Percentiles rank a stretch among this genome's conserved stretches.
Evolutionary conservation across 192 early-diverging fungal genomes (phyloP).

Genomic region (Diversispora eburnea): DNA sequence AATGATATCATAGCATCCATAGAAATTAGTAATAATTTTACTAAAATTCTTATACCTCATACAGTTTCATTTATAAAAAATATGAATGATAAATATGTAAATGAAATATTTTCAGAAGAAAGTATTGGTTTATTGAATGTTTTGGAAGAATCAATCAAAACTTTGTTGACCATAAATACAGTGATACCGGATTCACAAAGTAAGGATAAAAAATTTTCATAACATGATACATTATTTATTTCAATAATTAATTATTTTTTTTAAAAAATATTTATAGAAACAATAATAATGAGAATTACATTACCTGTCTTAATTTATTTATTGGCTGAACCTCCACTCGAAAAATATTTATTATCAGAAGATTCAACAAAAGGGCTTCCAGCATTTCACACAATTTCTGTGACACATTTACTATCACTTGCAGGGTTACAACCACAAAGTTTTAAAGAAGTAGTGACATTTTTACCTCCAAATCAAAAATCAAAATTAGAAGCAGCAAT

Average conservation of each 20-base stretch:
- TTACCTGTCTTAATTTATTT: slow-evolving; percentile 47
- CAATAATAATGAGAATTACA: slow-evolving; percentile 37
- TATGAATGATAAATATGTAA: slow-evolving; percentile 11
- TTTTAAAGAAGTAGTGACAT: slow-evolving; percentile 42
- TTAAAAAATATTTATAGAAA: slow-evolving; percentile 33
- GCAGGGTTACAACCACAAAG: slow-evolving; percentile 38
- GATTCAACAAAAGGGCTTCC: not conserved
- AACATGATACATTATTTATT: not conserved
- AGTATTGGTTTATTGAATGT: slow-evolving; percentile 29
- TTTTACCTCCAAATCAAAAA: slow-evolving; percentile 37
- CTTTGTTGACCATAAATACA: slow-evolving; percentile 40
- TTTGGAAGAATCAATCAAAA: slow-evolving; percentile 50
- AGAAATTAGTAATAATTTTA: slow-evolving; percentile 31
- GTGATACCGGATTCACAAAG: slow-evolving; percentile 39
- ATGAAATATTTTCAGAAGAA: slow-evolving; percentile 2
- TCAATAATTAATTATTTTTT: not conserved
- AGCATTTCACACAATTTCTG: slow-evolving; percentile 38
- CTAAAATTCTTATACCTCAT: slow-evolving; percentile 35
- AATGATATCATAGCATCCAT: slow-evolving; percentile 1
- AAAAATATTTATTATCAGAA: not conserved
- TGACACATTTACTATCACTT: slow-evolving; percentile 42
- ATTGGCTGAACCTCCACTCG: slow-evolving; percentile 31
- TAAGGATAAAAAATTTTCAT: slow-evolving; percentile 30
- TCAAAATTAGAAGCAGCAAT: slow-evolving; percentile 49
- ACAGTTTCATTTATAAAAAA: slow-evolving; percentile 29